Evolutionary conservation across 352 stramenopile species (phyloP).

Genomic region (Phytophthora hybrid): DNA sequence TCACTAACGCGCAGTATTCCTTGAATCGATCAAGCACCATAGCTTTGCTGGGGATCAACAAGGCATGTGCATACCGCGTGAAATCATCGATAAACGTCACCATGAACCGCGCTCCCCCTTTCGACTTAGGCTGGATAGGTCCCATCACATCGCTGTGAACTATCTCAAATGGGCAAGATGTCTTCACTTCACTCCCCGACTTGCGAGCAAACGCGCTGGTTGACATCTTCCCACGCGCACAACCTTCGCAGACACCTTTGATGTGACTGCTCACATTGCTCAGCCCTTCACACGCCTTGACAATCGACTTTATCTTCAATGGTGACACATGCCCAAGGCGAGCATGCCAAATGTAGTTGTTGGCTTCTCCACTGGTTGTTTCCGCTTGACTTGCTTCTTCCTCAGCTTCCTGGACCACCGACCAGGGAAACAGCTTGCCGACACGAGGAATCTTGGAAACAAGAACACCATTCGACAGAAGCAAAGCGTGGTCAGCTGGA

Average conservation of each 20-base stretch:
- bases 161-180: conserved; percentile 7
- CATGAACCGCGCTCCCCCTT: conserved; percentile 24
- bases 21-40: conserved; percentile 11
- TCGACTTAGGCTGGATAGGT: conserved; percentile 24
- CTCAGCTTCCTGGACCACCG: not conserved
- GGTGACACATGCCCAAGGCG: not conserved
- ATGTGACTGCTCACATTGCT: not conserved
- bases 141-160: conserved; percentile 34
- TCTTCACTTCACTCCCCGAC: conserved; percentile 10
- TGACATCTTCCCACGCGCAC: not conserved
- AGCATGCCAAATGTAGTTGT: not conserved
- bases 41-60: conserved; percentile 11
- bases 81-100: conserved; percentile 36
- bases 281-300: not conserved
- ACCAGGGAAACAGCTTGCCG: not conserved
- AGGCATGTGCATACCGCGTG: conserved; percentile 5
- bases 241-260: not conserved
- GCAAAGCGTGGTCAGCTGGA: not conserved
- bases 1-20: conserved; percentile 9
- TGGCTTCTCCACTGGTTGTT: not conserved
- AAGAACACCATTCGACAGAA: not conserved
- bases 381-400: not conserved
- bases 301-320: not conserved
- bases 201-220: not conserved
- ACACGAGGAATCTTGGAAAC: not conserved